These are phyloP conservation scores for Lathyrus aphaca DNA, from an alignment of 306 rosid species.

Conservation along the genomic window DNA sequence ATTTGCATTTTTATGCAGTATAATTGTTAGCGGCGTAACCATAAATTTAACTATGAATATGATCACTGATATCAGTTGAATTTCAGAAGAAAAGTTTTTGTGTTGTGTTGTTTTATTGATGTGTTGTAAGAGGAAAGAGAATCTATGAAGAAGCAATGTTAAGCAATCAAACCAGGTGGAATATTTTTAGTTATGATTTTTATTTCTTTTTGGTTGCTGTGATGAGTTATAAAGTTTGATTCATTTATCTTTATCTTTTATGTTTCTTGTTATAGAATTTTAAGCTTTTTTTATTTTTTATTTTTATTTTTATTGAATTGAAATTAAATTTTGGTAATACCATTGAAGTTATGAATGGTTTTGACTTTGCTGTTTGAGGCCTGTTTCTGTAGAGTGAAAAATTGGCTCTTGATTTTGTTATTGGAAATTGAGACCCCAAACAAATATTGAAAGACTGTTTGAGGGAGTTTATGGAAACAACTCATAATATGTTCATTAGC, in stretches of 20 bases:
- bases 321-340: background rate
- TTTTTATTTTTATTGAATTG: slow-evolving; percentile 4
- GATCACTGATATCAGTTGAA: slow-evolving; percentile 40
- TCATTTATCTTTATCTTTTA: slow-evolving; percentile 44
- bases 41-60: background rate
- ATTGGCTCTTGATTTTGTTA: slow-evolving; percentile 30
- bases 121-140: slow-evolving; percentile 20
- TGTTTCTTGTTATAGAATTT: slow-evolving; percentile 35
- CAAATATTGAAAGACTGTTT: background rate
- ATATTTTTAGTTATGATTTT: slow-evolving; percentile 38
- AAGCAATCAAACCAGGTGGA: slow-evolving; percentile 48
- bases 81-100: slow-evolving; percentile 24
- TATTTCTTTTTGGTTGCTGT: slow-evolving; percentile 37
- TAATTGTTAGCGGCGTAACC: background rate
- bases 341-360: slow-evolving; percentile 32
- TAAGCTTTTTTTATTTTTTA: background rate
- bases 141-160: slow-evolving; percentile 41
- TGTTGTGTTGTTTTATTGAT: background rate
- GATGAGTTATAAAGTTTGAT: slow-evolving; percentile 44
- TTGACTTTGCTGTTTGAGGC: slow-evolving; percentile 4
- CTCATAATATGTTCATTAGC: background rate
- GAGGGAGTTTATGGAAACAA: background rate
- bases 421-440: background rate
- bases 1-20: background rate
- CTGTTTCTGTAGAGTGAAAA: slow-evolving; percentile 33